Evolutionary conservation across 1,284 basidiomycete species (phyloP).

Genomic region (Cryptococcus sp.): DNA sequence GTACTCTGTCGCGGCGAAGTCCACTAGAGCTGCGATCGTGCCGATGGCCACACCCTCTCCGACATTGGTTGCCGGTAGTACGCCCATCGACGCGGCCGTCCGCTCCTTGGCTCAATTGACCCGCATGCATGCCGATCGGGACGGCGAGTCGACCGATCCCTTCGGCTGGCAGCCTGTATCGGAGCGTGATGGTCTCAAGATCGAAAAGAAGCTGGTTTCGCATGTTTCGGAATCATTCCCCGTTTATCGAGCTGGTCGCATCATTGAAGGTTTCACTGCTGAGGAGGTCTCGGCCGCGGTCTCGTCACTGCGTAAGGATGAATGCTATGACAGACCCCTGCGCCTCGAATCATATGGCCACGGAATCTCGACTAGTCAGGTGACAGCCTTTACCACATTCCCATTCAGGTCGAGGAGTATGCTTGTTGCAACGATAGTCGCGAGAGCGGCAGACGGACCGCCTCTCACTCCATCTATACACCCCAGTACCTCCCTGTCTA

Average conservation of each 20-base stretch:
- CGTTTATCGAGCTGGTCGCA: conserved; percentile 82
- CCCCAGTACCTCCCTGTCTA: conserved; percentile 45
- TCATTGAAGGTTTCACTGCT: conserved; percentile 89
- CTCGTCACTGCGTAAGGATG: conserved; percentile 51
- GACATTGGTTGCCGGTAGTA: conserved; percentile 40
- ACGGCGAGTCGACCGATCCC: conserved; percentile 49
- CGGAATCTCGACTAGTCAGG: conserved; percentile 58
- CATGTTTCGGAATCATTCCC: conserved; percentile 77
- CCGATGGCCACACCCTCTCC: conserved; percentile 40
- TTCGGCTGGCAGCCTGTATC: conserved; percentile 78
- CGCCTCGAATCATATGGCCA: conserved; percentile 77
- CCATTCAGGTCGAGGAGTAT: conserved; percentile 89
- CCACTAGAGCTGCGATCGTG: conserved; percentile 38
- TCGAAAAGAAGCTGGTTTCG: conserved; percentile 69
- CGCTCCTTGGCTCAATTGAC: conserved; percentile 75
- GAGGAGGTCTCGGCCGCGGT: conserved; percentile 78
- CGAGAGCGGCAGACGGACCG: conserved; percentile 55
- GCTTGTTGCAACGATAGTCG: conserved; percentile 70
- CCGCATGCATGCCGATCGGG: conserved; percentile 61
- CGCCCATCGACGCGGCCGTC: conserved; percentile 68
- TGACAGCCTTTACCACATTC: conserved; percentile 63
- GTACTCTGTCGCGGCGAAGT: conserved; percentile 67
- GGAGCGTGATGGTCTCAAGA: conserved; percentile 69
- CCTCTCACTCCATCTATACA: conserved; percentile 47
- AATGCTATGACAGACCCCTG: conserved; percentile 56